These are phyloP conservation scores for Babesia divergens DNA, from an alignment of 169 alveolate genomes.

Conservation along the genomic window DNA sequence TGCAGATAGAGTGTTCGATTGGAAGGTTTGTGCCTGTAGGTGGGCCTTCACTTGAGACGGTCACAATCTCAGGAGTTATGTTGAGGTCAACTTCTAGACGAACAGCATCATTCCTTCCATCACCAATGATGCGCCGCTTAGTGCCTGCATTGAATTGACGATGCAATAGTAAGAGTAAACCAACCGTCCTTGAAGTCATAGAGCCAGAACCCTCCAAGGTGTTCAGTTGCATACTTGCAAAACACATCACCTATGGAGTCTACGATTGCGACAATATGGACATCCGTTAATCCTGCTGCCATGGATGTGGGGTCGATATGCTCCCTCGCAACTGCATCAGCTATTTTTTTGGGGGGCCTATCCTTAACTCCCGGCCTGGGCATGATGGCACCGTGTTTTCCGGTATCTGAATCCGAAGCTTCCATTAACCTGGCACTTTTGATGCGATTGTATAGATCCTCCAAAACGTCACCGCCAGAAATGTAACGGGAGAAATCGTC, in stretches of 20 bases:
- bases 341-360: not conserved
- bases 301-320: not conserved
- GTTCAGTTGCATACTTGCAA: conserved; percentile 21
- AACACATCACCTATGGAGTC: conserved; percentile 30
- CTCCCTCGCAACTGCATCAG: not conserved
- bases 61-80: conserved; percentile 10
- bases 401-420: not conserved
- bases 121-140: conserved; percentile 37
- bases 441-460: not conserved
- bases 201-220: conserved; percentile 40
- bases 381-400: not conserved
- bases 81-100: conserved; percentile 53
- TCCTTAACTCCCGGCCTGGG: not conserved
- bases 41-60: not conserved
- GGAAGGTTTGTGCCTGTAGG: not conserved
- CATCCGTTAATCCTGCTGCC: not conserved
- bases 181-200: conserved; percentile 38
- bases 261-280: conserved; percentile 29
- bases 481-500: conserved; percentile 22
- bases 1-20: conserved; percentile 59
- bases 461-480: not conserved
- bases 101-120: conserved; percentile 49
- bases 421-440: not conserved
- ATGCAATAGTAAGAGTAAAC: not conserved
- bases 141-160: conserved; percentile 29